phyloP scores from a whole-genome alignment of 129 eudicot species.

The Artemisia tridentata region DNA sequence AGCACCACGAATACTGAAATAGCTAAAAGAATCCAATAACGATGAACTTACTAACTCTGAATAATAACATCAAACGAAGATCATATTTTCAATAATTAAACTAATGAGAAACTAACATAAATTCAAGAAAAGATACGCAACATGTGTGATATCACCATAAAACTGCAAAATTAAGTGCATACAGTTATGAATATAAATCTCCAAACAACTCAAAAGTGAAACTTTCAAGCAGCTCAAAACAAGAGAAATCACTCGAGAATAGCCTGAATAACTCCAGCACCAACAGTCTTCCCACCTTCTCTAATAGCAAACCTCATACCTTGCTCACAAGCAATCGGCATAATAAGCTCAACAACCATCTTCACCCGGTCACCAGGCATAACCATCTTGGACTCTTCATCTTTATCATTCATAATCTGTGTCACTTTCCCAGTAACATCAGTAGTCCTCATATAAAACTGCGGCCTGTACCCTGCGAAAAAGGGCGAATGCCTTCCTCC shows the following conservation, averaged over 20 bases:
- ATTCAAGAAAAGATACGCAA: constrained; percentile 21
- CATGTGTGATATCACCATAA: constrained; percentile 46
- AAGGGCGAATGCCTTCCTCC: constrained; percentile 94
- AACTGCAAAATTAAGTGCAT: constrained; percentile 46
- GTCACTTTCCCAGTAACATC: constrained; percentile 84
- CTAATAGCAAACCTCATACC: constrained; percentile 97
- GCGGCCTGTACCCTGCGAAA: constrained; percentile 85
- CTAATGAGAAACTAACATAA: constrained; percentile 26
- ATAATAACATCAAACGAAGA: constrained; percentile 7
- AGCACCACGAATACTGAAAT: background rate
- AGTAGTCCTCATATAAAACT: constrained; percentile 92
- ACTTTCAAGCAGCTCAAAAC: background rate
- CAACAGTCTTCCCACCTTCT: constrained; percentile 99
- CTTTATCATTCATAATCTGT: constrained; percentile 71
- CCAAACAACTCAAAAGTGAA: constrained; percentile 33
- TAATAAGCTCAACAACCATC: constrained; percentile 81
- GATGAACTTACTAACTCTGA: no score
- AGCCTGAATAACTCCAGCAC: constrained; percentile 82
- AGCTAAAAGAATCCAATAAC: background rate
- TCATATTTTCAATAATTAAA: constrained; percentile 24
- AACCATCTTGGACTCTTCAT: constrained; percentile 87
- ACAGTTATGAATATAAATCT: constrained; percentile 27
- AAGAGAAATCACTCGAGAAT: constrained; percentile 55
- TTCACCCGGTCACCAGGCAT: constrained; percentile 98
- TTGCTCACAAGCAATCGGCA: constrained; percentile 79